These are phyloP conservation scores for Nannizziopsis arthrosporioides DNA, from an alignment of 2,329 filamentous ascomycete genomes.

Conservation along the genomic window DNA sequence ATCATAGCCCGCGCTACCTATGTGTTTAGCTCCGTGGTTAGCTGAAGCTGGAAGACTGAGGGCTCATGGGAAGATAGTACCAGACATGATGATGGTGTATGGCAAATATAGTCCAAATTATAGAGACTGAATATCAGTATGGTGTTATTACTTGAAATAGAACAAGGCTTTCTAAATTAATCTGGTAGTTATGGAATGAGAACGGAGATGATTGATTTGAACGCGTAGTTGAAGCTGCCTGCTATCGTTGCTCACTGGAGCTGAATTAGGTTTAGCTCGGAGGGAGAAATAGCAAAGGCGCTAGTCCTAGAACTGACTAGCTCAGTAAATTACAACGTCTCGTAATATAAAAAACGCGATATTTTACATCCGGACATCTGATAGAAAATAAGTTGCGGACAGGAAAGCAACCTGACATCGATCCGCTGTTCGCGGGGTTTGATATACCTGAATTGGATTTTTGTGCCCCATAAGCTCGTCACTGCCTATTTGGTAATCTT, in stretches of 20 bases:
- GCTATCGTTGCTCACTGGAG: slow-evolving; percentile 1
- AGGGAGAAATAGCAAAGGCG: not conserved
- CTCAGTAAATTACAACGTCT: not conserved
- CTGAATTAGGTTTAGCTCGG: slow-evolving; percentile 12
- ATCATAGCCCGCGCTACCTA: slow-evolving; percentile 83
- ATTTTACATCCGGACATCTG: slow-evolving; percentile 1
- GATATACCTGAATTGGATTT: not conserved
- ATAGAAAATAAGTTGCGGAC: slow-evolving; percentile 18
- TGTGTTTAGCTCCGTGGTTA: slow-evolving; percentile 20
- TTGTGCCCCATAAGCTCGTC: not conserved
- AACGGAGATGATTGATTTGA: not conserved
- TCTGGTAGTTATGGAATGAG: not conserved
- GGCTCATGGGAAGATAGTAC: slow-evolving; percentile 21
- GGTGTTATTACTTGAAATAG: not conserved
- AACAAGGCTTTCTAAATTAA: not conserved
- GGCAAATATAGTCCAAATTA: slow-evolving; percentile 9
- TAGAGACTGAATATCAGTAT: slow-evolving; percentile 5
- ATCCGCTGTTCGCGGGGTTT: not conserved
- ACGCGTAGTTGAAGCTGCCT: slow-evolving; percentile 13
- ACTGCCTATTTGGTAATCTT: not conserved
- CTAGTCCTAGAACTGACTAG: not conserved
- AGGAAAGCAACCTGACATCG: slow-evolving; percentile 12
- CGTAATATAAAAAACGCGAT: slow-evolving; percentile 2
- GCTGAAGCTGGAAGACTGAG: slow-evolving; percentile 7
- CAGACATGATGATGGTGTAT: slow-evolving; percentile 32